Base-by-base conservation (phyloP, 148 eudicot species). In the Dianthus caryophyllus region DNA sequence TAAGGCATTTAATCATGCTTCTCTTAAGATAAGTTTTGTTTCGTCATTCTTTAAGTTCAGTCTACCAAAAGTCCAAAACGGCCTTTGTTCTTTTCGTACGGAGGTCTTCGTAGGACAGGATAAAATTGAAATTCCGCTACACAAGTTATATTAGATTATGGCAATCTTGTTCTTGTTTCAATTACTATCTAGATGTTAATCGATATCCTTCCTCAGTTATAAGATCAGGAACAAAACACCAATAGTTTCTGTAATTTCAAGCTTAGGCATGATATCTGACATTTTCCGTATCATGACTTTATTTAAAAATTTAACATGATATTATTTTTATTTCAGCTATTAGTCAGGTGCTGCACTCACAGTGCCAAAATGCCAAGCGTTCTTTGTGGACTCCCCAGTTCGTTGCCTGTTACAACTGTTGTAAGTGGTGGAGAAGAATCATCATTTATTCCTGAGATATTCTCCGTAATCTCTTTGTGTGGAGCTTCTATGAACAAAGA, bases 391-490 rank as follows among this genome's bases (percentile, higher is more conserved):
- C 77, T 88, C 59, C 94, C 99, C 55, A 95, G 88, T 76, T 85
- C 95, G 51, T 79, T 90, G 75, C 97, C 99, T 58, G 89, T 69
- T 72, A 83, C 85, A 24, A 90, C 96, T 41, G 80, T 86, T 69
- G 97, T 94, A 67, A 94, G 89, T 74, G 99, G 99, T 30, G 96
- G 97, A 63, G 99, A 87, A 31, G 99, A 95, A 73, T 82, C 84
- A 64, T 90, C 99, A 27, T 83, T 95, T 74, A 76, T 88, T 81
- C 87, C 99, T 70, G 97, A 95, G 78, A 83, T 95, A 61, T 95
- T 90, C 65, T 71, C 97, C 52, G 75, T 86, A 66, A 66, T 95
- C 72, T 80, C 88, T 41, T 64, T 83, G 21, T 94, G 96, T 49
- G 77, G 87, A 62, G 69, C 85, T 31, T 78, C 76, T 41, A 71